phyloP scores from a whole-genome alignment of 1,284 basidiomycete species.

The Ceratobasidium sp. region DNA sequence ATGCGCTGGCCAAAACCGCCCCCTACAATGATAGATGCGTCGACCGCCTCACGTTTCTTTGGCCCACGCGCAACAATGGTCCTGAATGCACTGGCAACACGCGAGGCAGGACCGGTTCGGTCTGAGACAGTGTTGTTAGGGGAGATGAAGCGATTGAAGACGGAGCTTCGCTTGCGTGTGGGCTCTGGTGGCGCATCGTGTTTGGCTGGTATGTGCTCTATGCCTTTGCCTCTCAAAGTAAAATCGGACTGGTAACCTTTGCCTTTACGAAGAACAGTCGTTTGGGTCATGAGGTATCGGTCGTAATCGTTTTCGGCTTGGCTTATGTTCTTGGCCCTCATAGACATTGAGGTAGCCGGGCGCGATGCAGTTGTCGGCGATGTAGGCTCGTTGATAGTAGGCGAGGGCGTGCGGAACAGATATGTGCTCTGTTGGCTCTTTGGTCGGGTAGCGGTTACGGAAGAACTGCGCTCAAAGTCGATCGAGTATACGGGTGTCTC shows the following conservation, averaged over 20 bases:
- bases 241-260: slow-evolving; percentile 42
- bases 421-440: slow-evolving; percentile 14
- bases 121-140: background rate
- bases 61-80: slow-evolving; percentile 19
- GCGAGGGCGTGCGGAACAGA: slow-evolving; percentile 12
- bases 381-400: slow-evolving; percentile 11
- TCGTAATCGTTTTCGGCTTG: slow-evolving; percentile 34
- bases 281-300: slow-evolving; percentile 36
- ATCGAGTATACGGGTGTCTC: background rate
- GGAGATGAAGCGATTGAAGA: slow-evolving; percentile 15
- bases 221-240: slow-evolving; percentile 24
- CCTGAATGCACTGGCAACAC: slow-evolving; percentile 25
- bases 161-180: background rate
- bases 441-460: background rate
- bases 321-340: background rate
- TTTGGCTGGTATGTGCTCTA: slow-evolving; percentile 16
- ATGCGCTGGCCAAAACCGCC: slow-evolving; percentile 1
- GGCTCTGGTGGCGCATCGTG: background rate
- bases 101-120: background rate
- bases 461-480: slow-evolving; percentile 3
- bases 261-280: slow-evolving; percentile 35
- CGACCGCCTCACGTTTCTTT: slow-evolving; percentile 6
- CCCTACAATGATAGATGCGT: slow-evolving; percentile 4
- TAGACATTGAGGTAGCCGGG: slow-evolving; percentile 30
- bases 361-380: background rate